A percentile compares a stretch with the other conserved stretches of the same genome.
phyloP scores from a whole-genome alignment of 371 early-diverging fungal species.

The Massospora cicadina region DNA sequence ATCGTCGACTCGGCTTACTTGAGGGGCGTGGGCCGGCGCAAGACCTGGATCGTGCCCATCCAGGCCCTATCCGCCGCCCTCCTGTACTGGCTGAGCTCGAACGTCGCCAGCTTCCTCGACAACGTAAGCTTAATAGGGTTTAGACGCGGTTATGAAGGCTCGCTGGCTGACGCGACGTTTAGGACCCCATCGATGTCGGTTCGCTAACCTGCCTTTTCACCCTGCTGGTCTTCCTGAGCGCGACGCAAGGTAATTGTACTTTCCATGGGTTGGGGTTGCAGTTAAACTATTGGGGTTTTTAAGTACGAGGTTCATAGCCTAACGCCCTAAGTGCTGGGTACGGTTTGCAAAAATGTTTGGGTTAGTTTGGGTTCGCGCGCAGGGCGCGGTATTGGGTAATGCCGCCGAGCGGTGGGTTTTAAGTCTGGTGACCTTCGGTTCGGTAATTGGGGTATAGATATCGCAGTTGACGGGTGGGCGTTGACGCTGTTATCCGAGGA shows the following conservation, averaged over 20 bases:
- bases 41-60: slow-evolving; percentile 97
- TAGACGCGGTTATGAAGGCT: neutral
- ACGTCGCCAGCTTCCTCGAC: slow-evolving; percentile 58
- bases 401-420: neutral
- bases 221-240: slow-evolving; percentile 74
- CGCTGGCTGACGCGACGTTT: neutral
- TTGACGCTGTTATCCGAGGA: slow-evolving; percentile 77
- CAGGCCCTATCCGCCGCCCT: slow-evolving; percentile 59
- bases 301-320: no score
- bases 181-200: slow-evolving; percentile 38
- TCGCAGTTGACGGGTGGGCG: slow-evolving; percentile 97
- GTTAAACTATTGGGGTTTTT: no score
- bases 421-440: neutral
- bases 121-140: slow-evolving; percentile 16
- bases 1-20: slow-evolving; percentile 81
- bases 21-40: slow-evolving; percentile 68
- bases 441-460: slow-evolving; percentile 29
- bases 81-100: slow-evolving; percentile 54
- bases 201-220: slow-evolving; percentile 50
- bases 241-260: slow-evolving; percentile 53
- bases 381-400: neutral
- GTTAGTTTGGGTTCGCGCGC: no score
- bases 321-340: no score
- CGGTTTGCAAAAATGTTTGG: no score
- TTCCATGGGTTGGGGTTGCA: neutral